Evolutionary conservation across 2,329 filamentous ascomycete genomes (phyloP).

Genomic region (Pyrenophora tritici-repentis): DNA sequence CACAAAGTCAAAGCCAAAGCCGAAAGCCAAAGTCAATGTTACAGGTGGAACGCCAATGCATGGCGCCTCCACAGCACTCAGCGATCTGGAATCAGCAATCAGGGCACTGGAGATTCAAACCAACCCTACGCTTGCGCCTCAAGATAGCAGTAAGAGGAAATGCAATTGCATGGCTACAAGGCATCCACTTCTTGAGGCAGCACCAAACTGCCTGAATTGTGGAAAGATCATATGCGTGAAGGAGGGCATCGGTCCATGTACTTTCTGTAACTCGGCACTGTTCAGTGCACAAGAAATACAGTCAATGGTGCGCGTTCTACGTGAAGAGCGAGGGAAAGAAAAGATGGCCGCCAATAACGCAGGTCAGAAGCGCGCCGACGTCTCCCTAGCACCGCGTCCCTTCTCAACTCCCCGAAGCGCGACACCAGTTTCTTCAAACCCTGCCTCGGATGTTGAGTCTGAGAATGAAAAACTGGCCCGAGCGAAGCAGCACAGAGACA

Average conservation of each 20-base stretch:
- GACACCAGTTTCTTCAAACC: slow-evolving; percentile 44
- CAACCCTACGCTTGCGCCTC: slow-evolving; percentile 71
- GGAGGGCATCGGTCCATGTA: slow-evolving; percentile 92
- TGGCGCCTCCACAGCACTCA: slow-evolving; percentile 74
- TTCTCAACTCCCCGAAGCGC: slow-evolving; percentile 55
- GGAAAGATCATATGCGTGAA: slow-evolving; percentile 95
- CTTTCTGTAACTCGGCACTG: slow-evolving; percentile 79
- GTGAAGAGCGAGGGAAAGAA: slow-evolving; percentile 84
- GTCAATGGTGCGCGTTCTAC: slow-evolving; percentile 81
- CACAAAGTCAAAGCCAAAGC: slow-evolving; percentile 57
- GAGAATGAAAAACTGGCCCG: slow-evolving; percentile 67
- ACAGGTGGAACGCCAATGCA: slow-evolving; percentile 82
- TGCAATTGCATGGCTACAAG: slow-evolving; percentile 89
- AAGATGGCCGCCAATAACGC: slow-evolving; percentile 81
- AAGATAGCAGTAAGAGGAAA: slow-evolving; percentile 63
- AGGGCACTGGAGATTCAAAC: slow-evolving; percentile 88
- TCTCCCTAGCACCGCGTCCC: slow-evolving; percentile 64
- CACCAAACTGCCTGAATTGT: slow-evolving; percentile 89
- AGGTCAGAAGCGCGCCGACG: slow-evolving; percentile 68
- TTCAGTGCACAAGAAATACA: slow-evolving; percentile 76
- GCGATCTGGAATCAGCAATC: slow-evolving; percentile 76
- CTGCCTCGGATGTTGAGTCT: slow-evolving; percentile 47
- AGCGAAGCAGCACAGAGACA: slow-evolving; percentile 80
- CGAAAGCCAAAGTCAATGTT: slow-evolving; percentile 70
- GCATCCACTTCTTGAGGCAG: slow-evolving; percentile 86